A percentile compares a stretch with the other conserved stretches of the same genome.
These are phyloP conservation scores for Trametes sp. DNA, from an alignment of 1,284 basidiomycete species.

Conservation along the genomic window DNA sequence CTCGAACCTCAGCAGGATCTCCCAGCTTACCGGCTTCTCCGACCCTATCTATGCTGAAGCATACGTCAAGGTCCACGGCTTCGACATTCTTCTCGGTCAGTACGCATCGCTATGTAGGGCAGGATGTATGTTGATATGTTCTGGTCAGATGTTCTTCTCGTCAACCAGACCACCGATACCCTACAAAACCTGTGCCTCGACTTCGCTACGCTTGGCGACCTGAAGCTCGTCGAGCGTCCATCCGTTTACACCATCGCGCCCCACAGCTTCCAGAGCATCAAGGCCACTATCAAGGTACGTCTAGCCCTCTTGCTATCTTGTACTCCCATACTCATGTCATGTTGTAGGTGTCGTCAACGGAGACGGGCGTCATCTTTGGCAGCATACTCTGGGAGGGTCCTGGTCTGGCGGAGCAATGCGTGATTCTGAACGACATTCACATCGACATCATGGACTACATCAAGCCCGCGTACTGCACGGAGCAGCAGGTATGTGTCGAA, in stretches of 20 bases:
- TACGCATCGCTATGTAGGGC: background rate
- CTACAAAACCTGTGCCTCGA: constrained; percentile 97
- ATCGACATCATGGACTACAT: constrained; percentile 99
- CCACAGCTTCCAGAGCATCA: constrained; percentile 98
- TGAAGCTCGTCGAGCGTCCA: constrained; percentile 97
- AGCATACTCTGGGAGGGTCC: constrained; percentile 98
- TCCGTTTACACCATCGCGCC: constrained; percentile 93
- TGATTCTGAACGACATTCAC: constrained; percentile 97
- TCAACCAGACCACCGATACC: constrained; percentile 96
- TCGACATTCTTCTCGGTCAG: constrained; percentile 91
- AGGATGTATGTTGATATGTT: background rate
- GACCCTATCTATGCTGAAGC: constrained; percentile 99
- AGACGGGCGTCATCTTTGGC: constrained; percentile 98
- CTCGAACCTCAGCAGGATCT: constrained; percentile 94
- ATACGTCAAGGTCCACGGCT: constrained; percentile 97
- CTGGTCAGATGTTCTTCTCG: constrained; percentile 86
- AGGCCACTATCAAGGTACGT: constrained; percentile 94
- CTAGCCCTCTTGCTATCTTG: background rate
- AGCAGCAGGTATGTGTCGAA: constrained; percentile 79
- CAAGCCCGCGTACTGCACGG: constrained; percentile 95
- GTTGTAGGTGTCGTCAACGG: constrained; percentile 86
- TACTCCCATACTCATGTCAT: background rate
- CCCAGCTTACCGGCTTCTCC: constrained; percentile 97
- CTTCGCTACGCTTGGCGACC: constrained; percentile 96
- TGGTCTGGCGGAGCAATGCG: constrained; percentile 85